Evolutionary conservation across 1,139 yeast genomes (phyloP).

Genomic region (Taphrina communis): DNA sequence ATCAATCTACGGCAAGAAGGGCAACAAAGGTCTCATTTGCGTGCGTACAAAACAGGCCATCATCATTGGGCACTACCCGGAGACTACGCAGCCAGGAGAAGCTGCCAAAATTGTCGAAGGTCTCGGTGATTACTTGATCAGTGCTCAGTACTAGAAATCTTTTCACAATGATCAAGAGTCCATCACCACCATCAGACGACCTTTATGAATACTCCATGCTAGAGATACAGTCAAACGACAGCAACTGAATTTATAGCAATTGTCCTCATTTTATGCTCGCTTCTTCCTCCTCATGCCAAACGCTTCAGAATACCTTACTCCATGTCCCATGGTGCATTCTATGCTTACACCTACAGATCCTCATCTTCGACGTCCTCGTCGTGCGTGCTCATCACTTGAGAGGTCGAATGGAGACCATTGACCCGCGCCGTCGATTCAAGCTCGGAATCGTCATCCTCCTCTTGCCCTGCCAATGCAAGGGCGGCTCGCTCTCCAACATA

Average conservation of each 20-base stretch:
- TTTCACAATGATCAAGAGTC: no score
- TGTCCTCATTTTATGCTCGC: no score
- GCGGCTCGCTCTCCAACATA: conserved; percentile 28
- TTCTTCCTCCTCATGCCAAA: not conserved
- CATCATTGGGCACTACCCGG: conserved; percentile 91
- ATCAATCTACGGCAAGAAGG: conserved; percentile 88
- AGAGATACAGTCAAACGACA: no score
- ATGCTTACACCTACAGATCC: not conserved
- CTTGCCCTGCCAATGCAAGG: not conserved
- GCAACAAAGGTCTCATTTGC: conserved; percentile 74
- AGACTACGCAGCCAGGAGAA: conserved; percentile 88
- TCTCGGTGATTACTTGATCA: conserved; percentile 89
- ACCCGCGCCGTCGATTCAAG: not conserved
- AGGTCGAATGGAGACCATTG: not conserved
- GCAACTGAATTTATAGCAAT: no score
- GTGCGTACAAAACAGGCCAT: conserved; percentile 95
- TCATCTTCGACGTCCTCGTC: not conserved
- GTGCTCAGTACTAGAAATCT: conserved; percentile 68
- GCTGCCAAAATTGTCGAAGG: conserved; percentile 94
- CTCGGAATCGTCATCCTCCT: not conserved
- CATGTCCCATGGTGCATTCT: no score
- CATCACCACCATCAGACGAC: no score
- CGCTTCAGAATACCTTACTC: not conserved
- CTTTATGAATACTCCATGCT: no score
- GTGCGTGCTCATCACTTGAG: conserved; percentile 5